phyloP scores from a whole-genome alignment of 2,329 filamentous ascomycete species.

The Alternaria consortialis region DNA sequence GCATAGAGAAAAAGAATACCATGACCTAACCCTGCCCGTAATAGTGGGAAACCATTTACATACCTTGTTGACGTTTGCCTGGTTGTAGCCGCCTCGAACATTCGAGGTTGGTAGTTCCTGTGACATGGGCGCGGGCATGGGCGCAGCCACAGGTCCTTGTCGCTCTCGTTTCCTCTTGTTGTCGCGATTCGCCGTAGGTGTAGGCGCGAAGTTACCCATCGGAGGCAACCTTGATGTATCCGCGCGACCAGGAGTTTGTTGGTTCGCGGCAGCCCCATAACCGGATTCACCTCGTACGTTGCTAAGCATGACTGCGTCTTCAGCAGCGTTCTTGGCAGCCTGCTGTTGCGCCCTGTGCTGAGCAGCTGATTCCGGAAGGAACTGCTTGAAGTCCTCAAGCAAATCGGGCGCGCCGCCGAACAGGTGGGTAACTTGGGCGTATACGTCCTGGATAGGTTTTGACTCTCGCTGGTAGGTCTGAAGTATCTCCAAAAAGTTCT shows the following conservation, averaged over 20 bases:
- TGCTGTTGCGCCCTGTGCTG: slow-evolving; percentile 65
- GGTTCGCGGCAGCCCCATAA: slow-evolving; percentile 54
- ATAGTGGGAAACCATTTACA: slow-evolving; percentile 17
- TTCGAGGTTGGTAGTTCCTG: slow-evolving; percentile 47
- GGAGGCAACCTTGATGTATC: slow-evolving; percentile 74
- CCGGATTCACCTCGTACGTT: slow-evolving; percentile 66
- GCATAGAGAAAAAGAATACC: slow-evolving; percentile 9
- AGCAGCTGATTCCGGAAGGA: slow-evolving; percentile 87
- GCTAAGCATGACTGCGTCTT: slow-evolving; percentile 73
- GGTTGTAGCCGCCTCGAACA: slow-evolving; percentile 41
- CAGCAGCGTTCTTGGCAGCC: slow-evolving; percentile 69
- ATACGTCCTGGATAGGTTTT: slow-evolving; percentile 98
- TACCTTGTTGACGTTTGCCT: slow-evolving; percentile 45
- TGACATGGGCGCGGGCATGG: slow-evolving; percentile 44
- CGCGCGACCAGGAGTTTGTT: slow-evolving; percentile 58
- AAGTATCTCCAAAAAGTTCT: slow-evolving; percentile 96
- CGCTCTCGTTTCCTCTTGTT: slow-evolving; percentile 83
- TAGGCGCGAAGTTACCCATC: slow-evolving; percentile 91
- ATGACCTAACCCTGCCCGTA: slow-evolving; percentile 5
- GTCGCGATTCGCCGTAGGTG: slow-evolving; percentile 84
- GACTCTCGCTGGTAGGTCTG: slow-evolving; percentile 98
- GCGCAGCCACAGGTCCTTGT: slow-evolving; percentile 56
- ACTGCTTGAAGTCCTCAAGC: slow-evolving; percentile 98
- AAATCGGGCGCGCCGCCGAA: slow-evolving; percentile 95
- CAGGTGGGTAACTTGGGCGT: slow-evolving; percentile 91